Conservation (phyloP, 1,139 yeast species). For the Taphrina deformans region DNA sequence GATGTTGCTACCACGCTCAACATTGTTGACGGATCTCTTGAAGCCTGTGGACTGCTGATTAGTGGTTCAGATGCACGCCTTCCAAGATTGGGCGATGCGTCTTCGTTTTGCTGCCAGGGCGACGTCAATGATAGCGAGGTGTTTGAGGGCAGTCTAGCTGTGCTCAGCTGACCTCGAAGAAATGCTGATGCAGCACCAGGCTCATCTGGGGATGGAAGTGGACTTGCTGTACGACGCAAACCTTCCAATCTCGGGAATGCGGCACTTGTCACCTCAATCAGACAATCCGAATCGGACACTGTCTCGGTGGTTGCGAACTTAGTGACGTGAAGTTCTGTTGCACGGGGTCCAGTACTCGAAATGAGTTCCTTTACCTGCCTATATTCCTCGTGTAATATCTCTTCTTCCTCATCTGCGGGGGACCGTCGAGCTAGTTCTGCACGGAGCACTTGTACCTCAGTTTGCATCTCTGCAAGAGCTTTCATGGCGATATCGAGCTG, state of each 20-base stretch:
- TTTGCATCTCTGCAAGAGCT: neutral
- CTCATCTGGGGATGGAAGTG: slow-evolving; percentile 22
- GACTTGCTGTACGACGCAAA: slow-evolving; percentile 17
- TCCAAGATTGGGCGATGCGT: neutral
- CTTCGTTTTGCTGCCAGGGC: neutral
- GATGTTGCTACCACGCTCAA: neutral
- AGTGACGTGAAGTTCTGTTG: neutral
- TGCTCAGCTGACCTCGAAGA: slow-evolving; percentile 10
- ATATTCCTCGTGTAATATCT: neutral
- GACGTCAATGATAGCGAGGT: neutral
- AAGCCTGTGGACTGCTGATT: neutral
- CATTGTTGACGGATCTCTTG: neutral
- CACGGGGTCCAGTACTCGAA: neutral
- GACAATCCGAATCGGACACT: neutral
- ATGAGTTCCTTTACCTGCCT: neutral
- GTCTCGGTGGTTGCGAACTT: neutral
- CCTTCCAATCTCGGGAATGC: slow-evolving; percentile 4
- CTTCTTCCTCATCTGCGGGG: neutral
- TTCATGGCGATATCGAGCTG: neutral
- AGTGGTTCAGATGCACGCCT: neutral
- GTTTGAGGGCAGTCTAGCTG: neutral
- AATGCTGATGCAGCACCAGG: slow-evolving; percentile 31
- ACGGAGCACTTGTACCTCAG: slow-evolving; percentile 2
- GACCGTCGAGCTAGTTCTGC: neutral
- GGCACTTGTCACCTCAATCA: neutral